These are phyloP conservation scores for Phyllosticta citrichinensis DNA, from an alignment of 2,329 filamentous ascomycete genomes.

Conservation along the genomic window DNA sequence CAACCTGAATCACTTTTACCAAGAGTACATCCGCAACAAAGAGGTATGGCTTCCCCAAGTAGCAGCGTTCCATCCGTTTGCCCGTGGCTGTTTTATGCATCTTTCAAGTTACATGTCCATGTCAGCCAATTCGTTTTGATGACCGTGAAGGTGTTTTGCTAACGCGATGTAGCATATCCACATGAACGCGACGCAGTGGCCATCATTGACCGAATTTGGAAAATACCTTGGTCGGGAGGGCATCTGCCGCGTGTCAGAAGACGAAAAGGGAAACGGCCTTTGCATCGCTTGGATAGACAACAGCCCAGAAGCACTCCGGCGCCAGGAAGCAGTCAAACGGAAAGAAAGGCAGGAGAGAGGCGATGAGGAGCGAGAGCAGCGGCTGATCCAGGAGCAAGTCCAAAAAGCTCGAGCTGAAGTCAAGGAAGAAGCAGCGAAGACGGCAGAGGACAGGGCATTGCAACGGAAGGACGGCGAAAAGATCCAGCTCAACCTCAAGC, in stretches of 20 bases:
- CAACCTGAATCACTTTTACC: conserved; percentile 87
- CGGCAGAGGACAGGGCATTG: conserved; percentile 34
- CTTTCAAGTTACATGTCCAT: not conserved
- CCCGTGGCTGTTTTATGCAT: not conserved
- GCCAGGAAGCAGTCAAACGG: conserved; percentile 69
- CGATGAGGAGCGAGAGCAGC: conserved; percentile 82
- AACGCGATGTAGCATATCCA: conserved; percentile 58
- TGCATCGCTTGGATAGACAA: conserved; percentile 89
- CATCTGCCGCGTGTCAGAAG: conserved; percentile 73
- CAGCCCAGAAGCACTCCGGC: conserved; percentile 69
- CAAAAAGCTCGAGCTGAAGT: conserved; percentile 34
- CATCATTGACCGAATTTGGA: conserved; percentile 77
- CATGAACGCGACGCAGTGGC: conserved; percentile 90
- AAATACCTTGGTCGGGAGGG: conserved; percentile 80
- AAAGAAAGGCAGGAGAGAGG: conserved; percentile 83
- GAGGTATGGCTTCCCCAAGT: conserved; percentile 11
- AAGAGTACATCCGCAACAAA: conserved; percentile 69
- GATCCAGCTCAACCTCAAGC: conserved; percentile 27
- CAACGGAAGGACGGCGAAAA: conserved; percentile 34
- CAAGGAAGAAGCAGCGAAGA: conserved; percentile 33
- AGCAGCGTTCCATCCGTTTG: not conserved
- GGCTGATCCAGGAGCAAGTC: conserved; percentile 75
- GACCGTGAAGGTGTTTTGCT: conserved; percentile 47
- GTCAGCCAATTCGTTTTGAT: not conserved
- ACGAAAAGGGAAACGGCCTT: conserved; percentile 68